A percentile compares a stretch with the other conserved stretches of the same genome.
Conservation (phyloP, 1,284 basidiomycete species). For the Tausonia pullulans region DNA sequence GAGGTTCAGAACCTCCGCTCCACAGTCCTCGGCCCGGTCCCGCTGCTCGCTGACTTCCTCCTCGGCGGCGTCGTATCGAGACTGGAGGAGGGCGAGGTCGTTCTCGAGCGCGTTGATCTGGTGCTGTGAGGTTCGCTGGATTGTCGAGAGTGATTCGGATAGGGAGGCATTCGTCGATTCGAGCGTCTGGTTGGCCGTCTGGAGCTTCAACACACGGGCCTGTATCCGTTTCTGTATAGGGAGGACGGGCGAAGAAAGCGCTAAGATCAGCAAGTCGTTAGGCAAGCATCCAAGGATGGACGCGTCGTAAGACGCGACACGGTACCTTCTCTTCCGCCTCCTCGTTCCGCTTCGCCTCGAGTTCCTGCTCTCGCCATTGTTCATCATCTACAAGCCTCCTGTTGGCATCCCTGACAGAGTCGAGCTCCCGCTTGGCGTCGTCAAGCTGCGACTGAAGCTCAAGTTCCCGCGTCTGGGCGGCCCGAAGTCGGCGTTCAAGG, state of each 20-base stretch:
- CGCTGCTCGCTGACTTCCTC: conserved; percentile 16
- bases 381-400: conserved; percentile 13
- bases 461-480: conserved; percentile 1
- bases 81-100: conserved; percentile 22
- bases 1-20: conserved; percentile 24
- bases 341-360: neutral
- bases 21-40: conserved; percentile 5
- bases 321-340: conserved; percentile 1
- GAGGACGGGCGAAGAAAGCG: neutral
- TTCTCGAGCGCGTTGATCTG: conserved; percentile 9
- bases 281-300: neutral
- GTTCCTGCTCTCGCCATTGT: neutral
- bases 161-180: neutral
- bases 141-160: neutral
- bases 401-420: conserved; percentile 6
- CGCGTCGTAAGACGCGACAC: neutral
- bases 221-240: neutral
- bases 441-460: conserved; percentile 9
- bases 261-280: neutral
- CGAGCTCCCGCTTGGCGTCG: conserved; percentile 1
- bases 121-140: neutral
- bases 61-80: conserved; percentile 24
- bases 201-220: neutral
- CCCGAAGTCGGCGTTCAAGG: conserved; percentile 12
- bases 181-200: neutral